A percentile compares a stretch with the other conserved stretches of the same genome.
Conservation (phyloP, 768 basidiomycete genomes). For the Cystobasidiopsis lactophilus region DNA sequence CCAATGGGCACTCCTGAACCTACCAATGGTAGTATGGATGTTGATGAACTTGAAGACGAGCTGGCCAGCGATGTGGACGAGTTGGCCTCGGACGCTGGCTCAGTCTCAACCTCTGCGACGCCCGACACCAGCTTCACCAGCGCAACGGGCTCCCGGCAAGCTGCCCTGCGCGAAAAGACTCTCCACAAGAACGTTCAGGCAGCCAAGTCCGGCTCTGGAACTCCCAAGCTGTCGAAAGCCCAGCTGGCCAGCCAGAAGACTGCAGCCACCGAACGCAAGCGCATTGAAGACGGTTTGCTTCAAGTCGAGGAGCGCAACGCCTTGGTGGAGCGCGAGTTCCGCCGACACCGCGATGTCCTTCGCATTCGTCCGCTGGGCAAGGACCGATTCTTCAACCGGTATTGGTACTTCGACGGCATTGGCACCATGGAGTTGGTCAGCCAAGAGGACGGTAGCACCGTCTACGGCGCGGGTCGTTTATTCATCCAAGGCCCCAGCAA, state of each 20-base stretch:
- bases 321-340: slow-evolving; percentile 77
- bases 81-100: not conserved
- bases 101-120: not conserved
- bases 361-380: slow-evolving; percentile 71
- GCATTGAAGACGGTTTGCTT: slow-evolving; percentile 59
- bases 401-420: slow-evolving; percentile 33
- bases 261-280: not conserved
- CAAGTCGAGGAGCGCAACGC: slow-evolving; percentile 46
- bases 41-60: slow-evolving; percentile 1
- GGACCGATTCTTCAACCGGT: slow-evolving; percentile 80
- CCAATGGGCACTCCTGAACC: not conserved
- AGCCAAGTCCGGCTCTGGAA: not conserved
- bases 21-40: not conserved
- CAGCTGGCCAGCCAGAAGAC: slow-evolving; percentile 7
- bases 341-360: slow-evolving; percentile 62
- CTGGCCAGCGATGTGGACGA: not conserved
- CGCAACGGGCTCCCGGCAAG: not conserved
- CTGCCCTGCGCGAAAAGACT: slow-evolving; percentile 7
- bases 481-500: slow-evolving; percentile 83
- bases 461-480: slow-evolving; percentile 70
- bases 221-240: slow-evolving; percentile 30
- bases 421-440: slow-evolving; percentile 13
- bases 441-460: slow-evolving; percentile 39
- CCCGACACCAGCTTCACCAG: not conserved
- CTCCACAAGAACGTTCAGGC: slow-evolving; percentile 5